Base-by-base conservation (phyloP, 805 yeast species). In the Kazachstania africana region DNA sequence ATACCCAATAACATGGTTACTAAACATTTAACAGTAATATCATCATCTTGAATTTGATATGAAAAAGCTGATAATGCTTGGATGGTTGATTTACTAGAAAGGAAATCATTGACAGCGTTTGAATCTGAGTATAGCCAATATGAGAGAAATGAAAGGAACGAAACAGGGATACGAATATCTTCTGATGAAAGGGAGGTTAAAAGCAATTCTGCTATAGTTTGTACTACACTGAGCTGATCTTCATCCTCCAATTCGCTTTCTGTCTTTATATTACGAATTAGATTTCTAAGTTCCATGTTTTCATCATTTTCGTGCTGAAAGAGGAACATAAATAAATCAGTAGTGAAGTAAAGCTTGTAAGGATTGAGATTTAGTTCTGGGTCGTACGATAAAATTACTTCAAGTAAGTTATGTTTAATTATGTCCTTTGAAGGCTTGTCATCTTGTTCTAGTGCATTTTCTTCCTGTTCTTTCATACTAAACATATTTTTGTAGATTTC, bases 321-420 rank as follows among this genome's bases (percentile, higher is more conserved):
- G 2, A 85, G 50, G 33, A 69, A 70, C 26, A 79, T 62, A 15
- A 88, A 50, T 4, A 83, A 60, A 4, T 75, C 68, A 2, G 80
- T 62, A 0, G 95, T 73, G 56, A 88, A 87, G 91, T 94, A 91
- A 1, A 74, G 57, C 45, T 75, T 73, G 50, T 85, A 91, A 0
- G 99, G 96, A 42, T 91, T 88, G 21, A 87, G 56, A 33, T 75
- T 71, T 29, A 66, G 52, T 14, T 74, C 78, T 3, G 75, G 71
- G 40, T 87, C 88, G 45, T 80, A 83, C 40, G 80, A 88, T 42
- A 84, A 66, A 5, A 91, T 54, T 0, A 79, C 69, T 16, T 73
- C 61, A 35, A 91, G 75, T 1, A 91, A 56, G 49, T 84, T 85
- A 3, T 34, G 23, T 15, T 38, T 43, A 6, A 40, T n/a, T 12